Conservation (phyloP, 148 eudicot species). For the Nyssa sinensis region DNA sequence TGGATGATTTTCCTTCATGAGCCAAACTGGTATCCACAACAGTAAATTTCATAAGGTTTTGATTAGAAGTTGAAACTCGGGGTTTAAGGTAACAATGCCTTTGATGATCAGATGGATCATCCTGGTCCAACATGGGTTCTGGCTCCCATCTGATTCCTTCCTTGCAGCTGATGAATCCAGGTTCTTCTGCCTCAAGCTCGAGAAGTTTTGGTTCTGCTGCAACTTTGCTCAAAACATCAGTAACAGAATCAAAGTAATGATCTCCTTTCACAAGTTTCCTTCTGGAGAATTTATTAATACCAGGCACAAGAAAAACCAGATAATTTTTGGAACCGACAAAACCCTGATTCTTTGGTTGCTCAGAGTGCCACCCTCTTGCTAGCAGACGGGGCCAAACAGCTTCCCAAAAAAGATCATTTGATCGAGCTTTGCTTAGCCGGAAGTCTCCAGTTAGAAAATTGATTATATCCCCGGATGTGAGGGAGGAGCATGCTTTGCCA, state of each 20-base stretch:
- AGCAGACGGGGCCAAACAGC: conserved; percentile 40
- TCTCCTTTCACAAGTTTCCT: conserved; percentile 24
- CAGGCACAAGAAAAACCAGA: conserved; percentile 34
- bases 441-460: conserved; percentile 23
- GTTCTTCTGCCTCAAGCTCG: conserved; percentile 19
- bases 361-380: conserved; percentile 42
- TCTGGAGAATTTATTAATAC: conserved; percentile 29
- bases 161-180: conserved; percentile 14
- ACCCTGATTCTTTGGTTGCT: conserved; percentile 23
- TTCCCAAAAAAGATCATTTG: conserved; percentile 32
- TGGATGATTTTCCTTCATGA: conserved; percentile 29
- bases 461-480: conserved; percentile 20
- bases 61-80: conserved; percentile 25
- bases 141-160: background rate
- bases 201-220: conserved; percentile 30
- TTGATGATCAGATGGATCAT: conserved; percentile 11
- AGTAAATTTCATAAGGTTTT: conserved; percentile 37
- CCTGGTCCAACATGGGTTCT: background rate
- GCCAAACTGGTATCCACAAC: conserved; percentile 53
- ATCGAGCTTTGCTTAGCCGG: conserved; percentile 29
- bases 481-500: conserved; percentile 24
- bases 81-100: conserved; percentile 48
- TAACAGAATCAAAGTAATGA: conserved; percentile 29
- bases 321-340: conserved; percentile 6
- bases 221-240: conserved; percentile 32